These are phyloP conservation scores for Discostella pseudostelligera DNA, from an alignment of 108 stramenopile species.

Conservation along the genomic window DNA sequence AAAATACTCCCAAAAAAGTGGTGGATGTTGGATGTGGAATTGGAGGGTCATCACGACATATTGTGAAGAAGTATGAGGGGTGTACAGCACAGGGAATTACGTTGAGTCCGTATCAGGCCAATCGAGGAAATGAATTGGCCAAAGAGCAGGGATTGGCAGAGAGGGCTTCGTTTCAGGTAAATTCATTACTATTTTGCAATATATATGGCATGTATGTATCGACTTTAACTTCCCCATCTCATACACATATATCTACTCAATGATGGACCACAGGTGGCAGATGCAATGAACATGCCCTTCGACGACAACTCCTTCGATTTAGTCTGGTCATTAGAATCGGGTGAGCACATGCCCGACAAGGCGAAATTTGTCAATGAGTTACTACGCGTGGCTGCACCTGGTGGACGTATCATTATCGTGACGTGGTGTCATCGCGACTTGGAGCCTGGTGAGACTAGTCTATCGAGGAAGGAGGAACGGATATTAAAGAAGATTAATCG, in stretches of 20 bases:
- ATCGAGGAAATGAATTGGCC: slow-evolving; percentile 81
- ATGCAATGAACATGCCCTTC: slow-evolving; percentile 93
- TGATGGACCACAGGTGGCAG: slow-evolving; percentile 91
- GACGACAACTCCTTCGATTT: slow-evolving; percentile 85
- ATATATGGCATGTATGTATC: too few relatives aligned
- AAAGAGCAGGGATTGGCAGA: slow-evolving; percentile 80
- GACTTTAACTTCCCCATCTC: too few relatives aligned
- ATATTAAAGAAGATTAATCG: slow-evolving; percentile 85
- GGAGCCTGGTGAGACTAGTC: slow-evolving; percentile 66
- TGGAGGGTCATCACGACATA: slow-evolving; percentile 89
- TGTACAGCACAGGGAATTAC: slow-evolving; percentile 84
- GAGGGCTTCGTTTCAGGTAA: slow-evolving; percentile 59
- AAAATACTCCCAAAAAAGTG: slow-evolving; percentile 21
- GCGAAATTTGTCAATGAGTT: slow-evolving; percentile 86
- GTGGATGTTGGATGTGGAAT: slow-evolving; percentile 97
- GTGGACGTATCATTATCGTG: slow-evolving; percentile 87
- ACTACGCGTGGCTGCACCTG: slow-evolving; percentile 75
- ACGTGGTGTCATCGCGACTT: slow-evolving; percentile 96
- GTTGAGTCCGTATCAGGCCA: slow-evolving; percentile 90
- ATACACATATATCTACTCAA: too few relatives aligned
- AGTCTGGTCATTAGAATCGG: slow-evolving; percentile 94
- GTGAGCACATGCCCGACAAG: slow-evolving; percentile 98
- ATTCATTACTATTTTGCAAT: too few relatives aligned
- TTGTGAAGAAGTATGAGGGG: slow-evolving; percentile 70
- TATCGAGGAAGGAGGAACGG: slow-evolving; percentile 71